Conservation (phyloP, 768 basidiomycete species). For the Asterophora lycoperdoides region DNA sequence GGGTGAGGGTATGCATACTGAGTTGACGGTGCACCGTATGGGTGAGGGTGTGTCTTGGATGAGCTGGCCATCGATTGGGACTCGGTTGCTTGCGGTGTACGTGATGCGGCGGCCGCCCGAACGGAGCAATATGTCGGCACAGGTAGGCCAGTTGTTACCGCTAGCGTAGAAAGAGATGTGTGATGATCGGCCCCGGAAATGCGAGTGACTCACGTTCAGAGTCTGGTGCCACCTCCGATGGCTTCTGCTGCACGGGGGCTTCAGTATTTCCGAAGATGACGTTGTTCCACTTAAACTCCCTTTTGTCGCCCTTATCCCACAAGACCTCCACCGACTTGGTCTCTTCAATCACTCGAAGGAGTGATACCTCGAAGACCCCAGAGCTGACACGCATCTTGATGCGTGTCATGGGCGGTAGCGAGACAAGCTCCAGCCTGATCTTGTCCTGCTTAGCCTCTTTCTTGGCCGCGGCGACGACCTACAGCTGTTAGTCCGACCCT, state of each 20-base stretch:
- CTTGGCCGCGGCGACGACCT: slow-evolving; percentile 75
- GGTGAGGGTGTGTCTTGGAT: slow-evolving; percentile 10
- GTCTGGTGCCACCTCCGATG: slow-evolving; percentile 48
- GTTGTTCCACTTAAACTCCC: slow-evolving; percentile 81
- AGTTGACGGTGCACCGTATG: slow-evolving; percentile 12
- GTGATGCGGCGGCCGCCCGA: slow-evolving; percentile 20
- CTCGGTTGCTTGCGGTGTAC: slow-evolving; percentile 6
- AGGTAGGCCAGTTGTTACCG: slow-evolving; percentile 22
- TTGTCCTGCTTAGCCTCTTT: slow-evolving; percentile 72
- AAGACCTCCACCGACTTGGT: slow-evolving; percentile 70
- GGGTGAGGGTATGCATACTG: slow-evolving; percentile 20
- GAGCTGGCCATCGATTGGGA: slow-evolving; percentile 11
- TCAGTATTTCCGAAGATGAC: slow-evolving; percentile 76
- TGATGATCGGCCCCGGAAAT: too few relatives aligned
- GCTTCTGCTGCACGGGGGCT: slow-evolving; percentile 67
- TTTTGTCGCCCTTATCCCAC: slow-evolving; percentile 71
- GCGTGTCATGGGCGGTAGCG: slow-evolving; percentile 64
- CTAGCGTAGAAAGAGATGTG: slow-evolving; percentile 1
- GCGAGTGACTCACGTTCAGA: slow-evolving; percentile 39
- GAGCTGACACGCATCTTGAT: slow-evolving; percentile 83
- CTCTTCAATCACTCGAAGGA: slow-evolving; percentile 68
- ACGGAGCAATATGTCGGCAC: slow-evolving; percentile 30
- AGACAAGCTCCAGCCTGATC: slow-evolving; percentile 64
- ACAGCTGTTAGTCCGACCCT: slow-evolving; percentile 1
- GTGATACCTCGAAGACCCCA: slow-evolving; percentile 83